Base-by-base conservation (phyloP, 495 filamentous ascomycete species). In the Penicillium parvum region DNA sequence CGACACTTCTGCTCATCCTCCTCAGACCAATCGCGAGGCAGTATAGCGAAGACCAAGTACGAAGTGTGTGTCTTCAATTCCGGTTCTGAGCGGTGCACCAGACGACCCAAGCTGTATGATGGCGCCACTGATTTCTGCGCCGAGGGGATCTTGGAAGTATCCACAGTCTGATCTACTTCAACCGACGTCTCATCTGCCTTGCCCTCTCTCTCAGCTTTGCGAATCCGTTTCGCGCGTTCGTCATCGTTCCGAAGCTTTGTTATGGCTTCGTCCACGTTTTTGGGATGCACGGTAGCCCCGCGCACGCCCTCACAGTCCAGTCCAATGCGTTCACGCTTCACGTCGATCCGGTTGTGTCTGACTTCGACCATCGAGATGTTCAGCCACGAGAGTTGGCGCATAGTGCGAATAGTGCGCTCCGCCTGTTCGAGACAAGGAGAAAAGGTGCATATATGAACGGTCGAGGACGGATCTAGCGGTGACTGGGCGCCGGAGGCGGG, bases 391-490 rank as follows among this genome's bases (percentile, higher is more conserved):
- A 86, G 68, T 20, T 81, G 72, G 28, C 90, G 84, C 57, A 98
- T 75, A 1, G 76, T 72, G 29, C 84, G 79, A 37, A 95, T 79
- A 0, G 94, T 96, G 26, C 79, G 76, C 21, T 84, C 84, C 7
- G 90, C 90, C 63, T 98, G 92, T 65, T 98, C 92, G 53, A 98
- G 90, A 61, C 92, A 98, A 0, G 92, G 92, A 6, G 84, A 90
- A 69, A 98, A 98, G 2, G 90, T 91, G 65, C 92, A 98, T 46
- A 98, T 69, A 46, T 88, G 75, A 14, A 79, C 77, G 2, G 86
- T 66, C 19, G 74, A 66, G 4, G 69, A 69, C 0, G 85, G 80
- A 47, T 89, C 80, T 3, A 98, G 74, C 0, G 88, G 81, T 0
- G 86, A 87, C 34, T 60, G 52, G 0, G 39, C 26, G 2, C 62